phyloP scores from a whole-genome alignment of 176 grass and related monocot genomes.

The Microstegium vimineum region DNA sequence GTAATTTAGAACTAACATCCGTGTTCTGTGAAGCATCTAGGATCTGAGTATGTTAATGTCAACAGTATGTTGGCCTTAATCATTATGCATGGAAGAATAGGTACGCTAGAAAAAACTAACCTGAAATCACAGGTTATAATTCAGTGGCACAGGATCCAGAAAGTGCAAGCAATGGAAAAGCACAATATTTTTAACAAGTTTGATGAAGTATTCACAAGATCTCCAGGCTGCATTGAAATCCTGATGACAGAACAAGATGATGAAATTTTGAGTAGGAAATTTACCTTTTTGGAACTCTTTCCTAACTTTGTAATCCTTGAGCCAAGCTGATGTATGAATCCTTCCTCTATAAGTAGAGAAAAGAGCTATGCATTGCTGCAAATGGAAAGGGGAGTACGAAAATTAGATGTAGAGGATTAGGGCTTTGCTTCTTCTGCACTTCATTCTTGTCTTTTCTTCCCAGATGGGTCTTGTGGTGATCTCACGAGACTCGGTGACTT shows the following conservation, averaged over 20 bases:
- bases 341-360: conserved; percentile 46
- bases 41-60: background rate
- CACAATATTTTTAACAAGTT: conserved; percentile 8
- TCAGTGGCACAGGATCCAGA: background rate
- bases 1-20: background rate
- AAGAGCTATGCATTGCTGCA: conserved; percentile 14
- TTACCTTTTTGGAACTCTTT: conserved; percentile 29
- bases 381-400: conserved; percentile 1
- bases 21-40: background rate
- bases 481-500: conserved; percentile 20
- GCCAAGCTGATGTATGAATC: conserved; percentile 24
- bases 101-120: background rate
- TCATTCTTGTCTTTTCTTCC: conserved; percentile 57
- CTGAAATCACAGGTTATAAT: background rate
- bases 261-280: background rate
- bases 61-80: background rate
- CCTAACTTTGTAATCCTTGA: conserved; percentile 10
- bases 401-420: conserved; percentile 18
- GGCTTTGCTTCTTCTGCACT: conserved; percentile 46
- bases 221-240: conserved; percentile 12
- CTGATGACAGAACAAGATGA: background rate
- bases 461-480: conserved; percentile 33
- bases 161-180: background rate
- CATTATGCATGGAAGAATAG: background rate
- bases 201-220: background rate